Base-by-base conservation (phyloP, 208 protist genomes). In the Crithidia brevicula region DNA sequence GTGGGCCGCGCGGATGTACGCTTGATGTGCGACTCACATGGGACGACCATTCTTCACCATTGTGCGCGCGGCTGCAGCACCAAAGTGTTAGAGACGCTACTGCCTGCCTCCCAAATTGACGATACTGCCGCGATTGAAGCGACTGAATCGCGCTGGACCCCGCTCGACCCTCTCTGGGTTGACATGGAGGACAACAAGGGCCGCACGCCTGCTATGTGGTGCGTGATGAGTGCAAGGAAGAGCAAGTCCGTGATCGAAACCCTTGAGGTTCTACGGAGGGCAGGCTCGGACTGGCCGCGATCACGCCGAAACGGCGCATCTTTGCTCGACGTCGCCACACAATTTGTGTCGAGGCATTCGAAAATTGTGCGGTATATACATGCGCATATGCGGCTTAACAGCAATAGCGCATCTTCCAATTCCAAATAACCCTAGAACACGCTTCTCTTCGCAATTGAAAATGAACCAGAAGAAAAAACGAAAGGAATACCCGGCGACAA, bases 21-120 rank as follows among this genome's bases (percentile, higher is more conserved):
- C 5, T 60, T 52, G 59, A 31, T 74, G 15, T 40, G 72, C 15
- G 74, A 79, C 47, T 31, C 45, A 4, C 62, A 54, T 25, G 82
- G 82, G 1, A 72, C 77, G 0, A 88, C 82, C 1, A 53, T 77
- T n/a, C 51, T 92, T 25, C 86, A 88, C 38, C 77, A 92, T 58
- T 84, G 80, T 45, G 86, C 82, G 31, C 70, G 82, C 3, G 65
- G 79, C 33, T 66, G 59, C n/a, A 63, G 73, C 18, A 34, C 49
- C 0, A 25, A 25, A 28, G 52, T 81, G 13, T 60, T 88, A 20
- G 45, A 53, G 28, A 57, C 40, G n/a, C 72, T 88, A 51, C 74
- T 92, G 34, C 40, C 40, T 28, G 10, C 47, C 0, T 33, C 27
- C 20, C 25, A 25, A 33, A 50, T 13, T 6, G 20, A 20, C 42